phyloP scores from a whole-genome alignment of 2,329 filamentous ascomycete genomes.

The Neopestalotiopsis rosae region DNA sequence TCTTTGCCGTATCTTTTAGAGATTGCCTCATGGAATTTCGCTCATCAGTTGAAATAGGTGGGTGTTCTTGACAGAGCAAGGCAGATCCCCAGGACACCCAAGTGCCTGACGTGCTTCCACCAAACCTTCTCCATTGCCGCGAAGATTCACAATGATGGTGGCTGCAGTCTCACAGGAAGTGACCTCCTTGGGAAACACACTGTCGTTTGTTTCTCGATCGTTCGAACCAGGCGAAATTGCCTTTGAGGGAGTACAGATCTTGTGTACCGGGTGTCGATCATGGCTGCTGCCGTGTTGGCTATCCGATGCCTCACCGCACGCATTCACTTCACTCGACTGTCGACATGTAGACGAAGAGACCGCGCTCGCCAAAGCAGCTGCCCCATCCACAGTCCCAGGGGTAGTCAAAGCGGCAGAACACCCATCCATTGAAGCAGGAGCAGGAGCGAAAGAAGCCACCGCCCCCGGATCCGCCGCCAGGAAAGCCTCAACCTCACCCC shows the following conservation, averaged over 20 bases:
- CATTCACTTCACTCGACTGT: not conserved
- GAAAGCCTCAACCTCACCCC: slow-evolving; percentile 46
- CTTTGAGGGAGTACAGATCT: not conserved
- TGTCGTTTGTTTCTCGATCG: too few relatives aligned
- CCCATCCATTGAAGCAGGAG: not conserved
- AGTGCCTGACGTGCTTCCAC: slow-evolving; percentile 24
- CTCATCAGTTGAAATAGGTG: slow-evolving; percentile 37
- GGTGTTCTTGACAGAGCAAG: slow-evolving; percentile 38
- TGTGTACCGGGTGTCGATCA: too few relatives aligned
- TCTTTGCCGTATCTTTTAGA: not conserved
- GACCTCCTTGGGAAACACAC: slow-evolving; percentile 6
- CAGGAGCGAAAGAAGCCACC: not conserved
- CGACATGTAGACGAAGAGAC: not conserved
- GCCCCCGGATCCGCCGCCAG: slow-evolving; percentile 23
- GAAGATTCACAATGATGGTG: slow-evolving; percentile 32
- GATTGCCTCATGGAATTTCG: slow-evolving; percentile 21
- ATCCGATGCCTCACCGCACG: not conserved
- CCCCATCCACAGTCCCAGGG: not conserved
- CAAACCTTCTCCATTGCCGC: slow-evolving; percentile 29
- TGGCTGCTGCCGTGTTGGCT: not conserved
- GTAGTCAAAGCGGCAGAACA: not conserved
- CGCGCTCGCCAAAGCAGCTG: not conserved
- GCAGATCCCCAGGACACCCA: slow-evolving; percentile 27
- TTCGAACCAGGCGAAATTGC: too few relatives aligned
- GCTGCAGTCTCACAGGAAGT: slow-evolving; percentile 36